A percentile compares a stretch with the other conserved stretches of the same genome.
phyloP scores from a whole-genome alignment of 345 rosid genomes.

The Carallia pectinifolia region DNA sequence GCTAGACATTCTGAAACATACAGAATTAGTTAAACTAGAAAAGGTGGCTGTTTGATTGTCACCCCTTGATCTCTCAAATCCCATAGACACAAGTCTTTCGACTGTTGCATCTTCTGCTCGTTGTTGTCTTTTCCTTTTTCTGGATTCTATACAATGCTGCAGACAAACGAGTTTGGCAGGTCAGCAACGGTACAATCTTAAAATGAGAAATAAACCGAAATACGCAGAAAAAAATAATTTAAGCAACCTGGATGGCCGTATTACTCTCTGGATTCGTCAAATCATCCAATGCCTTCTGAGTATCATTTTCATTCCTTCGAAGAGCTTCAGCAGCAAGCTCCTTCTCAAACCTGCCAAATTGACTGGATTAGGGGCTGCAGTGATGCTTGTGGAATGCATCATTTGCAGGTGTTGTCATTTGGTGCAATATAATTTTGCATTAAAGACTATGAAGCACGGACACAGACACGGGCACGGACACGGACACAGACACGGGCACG shows the following conservation, averaged over 20 bases:
- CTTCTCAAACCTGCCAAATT: conserved; percentile 68
- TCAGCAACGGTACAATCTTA: neutral
- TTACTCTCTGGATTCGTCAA: conserved; percentile 71
- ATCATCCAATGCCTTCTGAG: conserved; percentile 80
- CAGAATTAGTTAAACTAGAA: neutral
- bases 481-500: too few species aligned
- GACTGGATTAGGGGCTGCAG: neutral
- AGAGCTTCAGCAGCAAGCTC: conserved; percentile 89
- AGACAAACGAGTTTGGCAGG: conserved; percentile 15
- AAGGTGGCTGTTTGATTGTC: conserved; percentile 1
- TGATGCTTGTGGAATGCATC: neutral
- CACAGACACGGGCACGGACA: too few species aligned
- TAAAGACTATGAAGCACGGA: too few species aligned
- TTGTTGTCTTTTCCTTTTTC: conserved; percentile 63
- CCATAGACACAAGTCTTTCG: conserved; percentile 78
- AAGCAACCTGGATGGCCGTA: conserved; percentile 58
- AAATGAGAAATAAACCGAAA: conserved; percentile 1
- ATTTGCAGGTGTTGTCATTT: neutral
- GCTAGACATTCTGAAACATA: neutral
- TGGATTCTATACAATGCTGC: conserved; percentile 64
- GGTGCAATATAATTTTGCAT: too few species aligned
- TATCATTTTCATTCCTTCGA: conserved; percentile 81
- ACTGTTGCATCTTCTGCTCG: conserved; percentile 29
- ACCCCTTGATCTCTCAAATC: conserved; percentile 84
- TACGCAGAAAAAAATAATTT: conserved; percentile 2